A percentile compares a stretch with the other conserved stretches of the same genome.
phyloP scores from a whole-genome alignment of 352 stramenopile species.

The Pythium coloratum region DNA sequence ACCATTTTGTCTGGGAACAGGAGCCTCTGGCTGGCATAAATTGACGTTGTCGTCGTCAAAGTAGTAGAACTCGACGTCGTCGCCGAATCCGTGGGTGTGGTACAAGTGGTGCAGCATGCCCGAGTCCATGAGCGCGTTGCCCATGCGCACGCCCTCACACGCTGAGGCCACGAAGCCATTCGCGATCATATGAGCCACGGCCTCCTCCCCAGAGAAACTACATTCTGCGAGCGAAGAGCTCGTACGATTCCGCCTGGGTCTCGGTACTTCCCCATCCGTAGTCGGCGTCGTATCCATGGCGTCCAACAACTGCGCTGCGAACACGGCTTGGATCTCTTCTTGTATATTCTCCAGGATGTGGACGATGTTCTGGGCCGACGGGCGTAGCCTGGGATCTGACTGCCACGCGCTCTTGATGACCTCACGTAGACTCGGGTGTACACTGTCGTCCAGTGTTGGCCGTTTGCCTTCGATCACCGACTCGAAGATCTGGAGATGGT shows the following conservation, averaged over 20 bases:
- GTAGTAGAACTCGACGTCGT: conserved; percentile 31
- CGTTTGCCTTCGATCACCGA: conserved; percentile 47
- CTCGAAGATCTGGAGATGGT: conserved; percentile 55
- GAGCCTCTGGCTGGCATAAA: conserved; percentile 21
- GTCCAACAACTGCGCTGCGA: conserved; percentile 21
- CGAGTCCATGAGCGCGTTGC: conserved; percentile 51
- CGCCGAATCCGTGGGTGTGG: conserved; percentile 29
- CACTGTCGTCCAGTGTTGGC: conserved; percentile 25
- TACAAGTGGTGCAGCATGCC: conserved; percentile 49
- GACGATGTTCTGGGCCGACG: conserved; percentile 30
- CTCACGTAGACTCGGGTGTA: conserved; percentile 27
- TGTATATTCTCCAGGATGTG: conserved; percentile 29
- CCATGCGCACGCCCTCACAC: conserved; percentile 39
- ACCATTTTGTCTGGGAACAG: not conserved
- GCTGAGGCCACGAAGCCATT: conserved; percentile 24
- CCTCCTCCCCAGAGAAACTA: conserved; percentile 25
- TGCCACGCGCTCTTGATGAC: conserved; percentile 35
- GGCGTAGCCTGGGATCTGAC: conserved; percentile 21
- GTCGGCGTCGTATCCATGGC: conserved; percentile 11
- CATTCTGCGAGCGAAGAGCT: conserved; percentile 8
- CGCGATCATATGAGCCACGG: conserved; percentile 29
- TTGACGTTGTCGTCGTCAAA: conserved; percentile 46
- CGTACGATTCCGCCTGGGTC: not conserved
- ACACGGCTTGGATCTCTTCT: conserved; percentile 26
- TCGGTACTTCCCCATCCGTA: too few species aligned